phyloP scores from a whole-genome alignment of 148 eudicot genomes.

The Rhododendron ferrugineum region DNA sequence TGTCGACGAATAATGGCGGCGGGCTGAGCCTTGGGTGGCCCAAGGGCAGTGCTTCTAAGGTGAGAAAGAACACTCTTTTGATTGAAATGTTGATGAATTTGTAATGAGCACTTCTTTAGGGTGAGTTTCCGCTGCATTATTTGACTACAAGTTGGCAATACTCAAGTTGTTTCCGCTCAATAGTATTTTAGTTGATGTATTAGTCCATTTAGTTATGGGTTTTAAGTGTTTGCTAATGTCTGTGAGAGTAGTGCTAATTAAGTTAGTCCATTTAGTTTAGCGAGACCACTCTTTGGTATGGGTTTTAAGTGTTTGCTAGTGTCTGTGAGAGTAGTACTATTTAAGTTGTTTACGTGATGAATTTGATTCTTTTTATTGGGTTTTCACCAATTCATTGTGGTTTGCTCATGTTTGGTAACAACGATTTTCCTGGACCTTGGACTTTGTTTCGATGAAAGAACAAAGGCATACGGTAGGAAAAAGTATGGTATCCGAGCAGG shows the following conservation, averaged over 20 bases:
- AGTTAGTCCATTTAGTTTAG: too few species aligned
- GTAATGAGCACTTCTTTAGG: background rate
- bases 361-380: background rate
- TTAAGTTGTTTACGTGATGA: background rate
- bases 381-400: background rate
- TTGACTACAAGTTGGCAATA: too few species aligned
- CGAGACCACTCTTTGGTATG: constrained; percentile 18
- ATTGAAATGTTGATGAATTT: background rate
- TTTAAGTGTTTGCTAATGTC: background rate
- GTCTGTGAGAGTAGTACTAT: constrained; percentile 18
- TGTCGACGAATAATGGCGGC: constrained; percentile 59
- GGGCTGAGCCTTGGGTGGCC: constrained; percentile 76
- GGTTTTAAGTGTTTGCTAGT: background rate
- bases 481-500: too few species aligned
- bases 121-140: background rate
- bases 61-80: constrained; percentile 16
- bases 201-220: too few species aligned
- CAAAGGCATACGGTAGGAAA: too few species aligned
- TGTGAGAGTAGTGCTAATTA: constrained; percentile 19
- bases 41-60: constrained; percentile 92
- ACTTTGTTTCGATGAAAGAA: background rate
- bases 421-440: background rate
- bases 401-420: background rate
- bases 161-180: too few species aligned
- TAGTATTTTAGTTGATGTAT: too few species aligned